phyloP scores from a whole-genome alignment of 345 rosid genomes.

The Lenwebbia sp. region DNA sequence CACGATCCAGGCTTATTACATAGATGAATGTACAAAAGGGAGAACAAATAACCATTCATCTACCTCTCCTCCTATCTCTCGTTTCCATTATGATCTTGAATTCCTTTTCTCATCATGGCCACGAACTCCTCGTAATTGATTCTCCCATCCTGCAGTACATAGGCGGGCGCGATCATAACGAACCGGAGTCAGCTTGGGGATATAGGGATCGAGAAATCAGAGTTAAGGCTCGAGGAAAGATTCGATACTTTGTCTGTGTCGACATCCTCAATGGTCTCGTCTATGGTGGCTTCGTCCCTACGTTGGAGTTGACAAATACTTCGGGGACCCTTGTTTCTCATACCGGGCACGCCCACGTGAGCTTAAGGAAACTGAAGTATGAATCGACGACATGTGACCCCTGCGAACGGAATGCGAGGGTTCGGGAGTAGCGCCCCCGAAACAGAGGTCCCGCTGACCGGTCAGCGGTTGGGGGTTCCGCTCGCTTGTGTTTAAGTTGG shows the following conservation, averaged over 20 bases:
- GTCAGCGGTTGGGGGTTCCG: too few species aligned
- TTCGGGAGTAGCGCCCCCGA: too few species aligned
- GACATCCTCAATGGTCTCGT: conserved; percentile 69
- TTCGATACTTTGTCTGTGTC: conserved; percentile 57
- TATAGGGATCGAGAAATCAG: not conserved
- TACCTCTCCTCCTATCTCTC: not conserved
- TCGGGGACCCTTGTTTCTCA: too few species aligned
- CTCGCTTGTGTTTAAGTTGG: too few species aligned
- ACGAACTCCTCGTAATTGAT: conserved; percentile 29
- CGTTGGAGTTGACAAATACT: too few species aligned
- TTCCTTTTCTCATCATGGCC: conserved; percentile 11
- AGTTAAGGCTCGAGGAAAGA: not conserved
- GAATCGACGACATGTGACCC: too few species aligned
- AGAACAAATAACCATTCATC: not conserved
- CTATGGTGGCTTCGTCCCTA: conserved; percentile 64
- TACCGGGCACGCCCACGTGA: too few species aligned
- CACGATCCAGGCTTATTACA: too few species aligned
- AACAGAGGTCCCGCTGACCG: too few species aligned
- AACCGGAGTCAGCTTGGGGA: not conserved
- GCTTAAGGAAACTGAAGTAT: too few species aligned
- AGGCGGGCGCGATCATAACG: not conserved
- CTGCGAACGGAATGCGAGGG: too few species aligned
- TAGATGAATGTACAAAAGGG: too few species aligned
- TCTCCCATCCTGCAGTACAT: conserved; percentile 18
- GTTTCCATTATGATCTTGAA: not conserved